Conservation (phyloP, 176 grass and related monocot genomes). For the Oryza officinalis region DNA sequence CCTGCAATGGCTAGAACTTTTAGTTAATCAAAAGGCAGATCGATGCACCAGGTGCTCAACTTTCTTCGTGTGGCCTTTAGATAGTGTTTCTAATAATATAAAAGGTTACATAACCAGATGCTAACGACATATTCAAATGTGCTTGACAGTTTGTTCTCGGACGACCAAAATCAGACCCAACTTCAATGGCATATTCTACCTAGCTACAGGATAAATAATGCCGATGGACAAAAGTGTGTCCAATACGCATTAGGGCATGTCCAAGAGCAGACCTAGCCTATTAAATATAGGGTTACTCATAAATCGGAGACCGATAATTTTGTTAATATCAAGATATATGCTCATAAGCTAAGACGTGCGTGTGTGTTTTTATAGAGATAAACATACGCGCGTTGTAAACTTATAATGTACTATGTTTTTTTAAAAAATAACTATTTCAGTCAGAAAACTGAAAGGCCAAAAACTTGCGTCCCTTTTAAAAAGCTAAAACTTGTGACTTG, state of each 20-base stretch:
- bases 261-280: too few species aligned
- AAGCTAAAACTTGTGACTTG: too few species aligned
- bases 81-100: constrained; percentile 35
- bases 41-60: constrained; percentile 46
- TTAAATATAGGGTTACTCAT: too few species aligned
- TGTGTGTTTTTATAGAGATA: too few species aligned
- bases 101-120: constrained; percentile 39
- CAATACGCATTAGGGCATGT: not conserved
- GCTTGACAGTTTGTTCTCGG: constrained; percentile 38
- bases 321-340: too few species aligned
- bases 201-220: constrained; percentile 6
- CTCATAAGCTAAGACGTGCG: too few species aligned
- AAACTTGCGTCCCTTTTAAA: too few species aligned
- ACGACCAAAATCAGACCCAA: not conserved
- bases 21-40: constrained; percentile 21
- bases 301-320: too few species aligned
- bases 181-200: constrained; percentile 13
- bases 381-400: too few species aligned
- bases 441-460: too few species aligned
- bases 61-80: constrained; percentile 44
- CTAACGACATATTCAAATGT: constrained; percentile 33
- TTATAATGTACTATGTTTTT: too few species aligned
- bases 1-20: constrained; percentile 10
- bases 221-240: not conserved
- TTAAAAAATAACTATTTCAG: too few species aligned